Evolutionary conservation across 2,329 filamentous ascomycete genomes (phyloP), one percentile per base, ranked within the genome.

Genomic region (Cladosporium sp.): DNA sequence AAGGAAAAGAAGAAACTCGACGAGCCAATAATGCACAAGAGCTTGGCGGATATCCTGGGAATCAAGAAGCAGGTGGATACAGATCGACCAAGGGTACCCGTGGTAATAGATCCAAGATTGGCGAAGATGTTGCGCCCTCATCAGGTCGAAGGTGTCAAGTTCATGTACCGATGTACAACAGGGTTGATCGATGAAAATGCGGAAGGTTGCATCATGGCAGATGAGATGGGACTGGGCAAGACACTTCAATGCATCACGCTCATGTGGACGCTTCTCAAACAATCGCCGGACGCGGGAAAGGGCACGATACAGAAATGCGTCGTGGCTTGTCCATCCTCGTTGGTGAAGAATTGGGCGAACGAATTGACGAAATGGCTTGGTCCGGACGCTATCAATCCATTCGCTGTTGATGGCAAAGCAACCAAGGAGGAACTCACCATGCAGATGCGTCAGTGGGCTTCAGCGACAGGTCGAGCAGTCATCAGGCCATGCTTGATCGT

Each of bases 161-260:
- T 99, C 69, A 84, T 99, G 77, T 99, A 97, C 70, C 82, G 83
- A 58, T 95, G 89, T 64, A 90, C 93, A 5, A 97, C 92, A 1
- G 93, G 93, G n/a, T 80, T 97, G 78, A 88, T 97, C 50, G 93
- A 97, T 61, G 80, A 86, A 32, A 92, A 92, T 61, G 93, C 93
- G 43, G 88, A 96, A 68, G 93, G 93, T 2, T 99, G 93, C 70
- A 99, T 99, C 67, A 99, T 99, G 93, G 93, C 93, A 47, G 93
- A 99, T 67, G 93, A 96, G 67, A 99, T 99, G 93, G 93, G 93
- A 60, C 74, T 99, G 24, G 93, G 93, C 51, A 99, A 99, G 73
- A 99, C 93, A 61, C 72, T 99, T 38, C 93, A 99, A 74, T 99
- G 93, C 69, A 99, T 99, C 63, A 82, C 93, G 0, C 79, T 99